These are phyloP conservation scores for Gyrodon lividus DNA, from an alignment of 768 basidiomycete genomes.

Conservation along the genomic window DNA sequence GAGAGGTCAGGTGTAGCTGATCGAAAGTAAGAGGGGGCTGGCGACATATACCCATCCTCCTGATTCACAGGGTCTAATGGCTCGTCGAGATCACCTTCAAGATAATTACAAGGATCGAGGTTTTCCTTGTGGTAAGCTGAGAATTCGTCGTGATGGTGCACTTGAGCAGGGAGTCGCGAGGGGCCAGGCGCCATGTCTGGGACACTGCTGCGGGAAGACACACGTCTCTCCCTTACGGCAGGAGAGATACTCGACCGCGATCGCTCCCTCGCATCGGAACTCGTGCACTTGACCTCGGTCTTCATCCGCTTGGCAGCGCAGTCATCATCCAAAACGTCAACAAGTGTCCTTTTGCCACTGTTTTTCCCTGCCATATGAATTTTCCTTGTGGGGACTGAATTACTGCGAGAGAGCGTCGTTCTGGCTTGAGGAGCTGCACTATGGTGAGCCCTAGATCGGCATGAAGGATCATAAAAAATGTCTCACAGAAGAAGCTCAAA, in stretches of 20 bases:
- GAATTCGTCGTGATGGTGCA: conserved; percentile 40
- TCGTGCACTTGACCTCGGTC: conserved; percentile 9
- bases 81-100: conserved; percentile 42
- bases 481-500: conserved; percentile 65
- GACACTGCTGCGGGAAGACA: conserved; percentile 2
- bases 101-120: conserved; percentile 36
- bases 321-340: conserved; percentile 69
- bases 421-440: conserved; percentile 25
- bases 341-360: conserved; percentile 76
- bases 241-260: conserved; percentile 13
- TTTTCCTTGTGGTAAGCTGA: conserved; percentile 38
- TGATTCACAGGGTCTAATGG: conserved; percentile 52
- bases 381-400: conserved; percentile 30
- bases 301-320: conserved; percentile 50
- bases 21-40: conserved; percentile 49
- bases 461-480: conserved; percentile 28
- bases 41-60: conserved; percentile 85
- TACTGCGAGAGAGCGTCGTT: conserved; percentile 24
- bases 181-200: conserved; percentile 23
- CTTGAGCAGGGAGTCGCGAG: conserved; percentile 28
- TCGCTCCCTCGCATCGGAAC: conserved; percentile 30
- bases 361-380: conserved; percentile 45
- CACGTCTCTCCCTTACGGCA: conserved; percentile 15
- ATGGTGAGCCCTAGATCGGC: conserved; percentile 36
- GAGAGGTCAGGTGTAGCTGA: conserved; percentile 60